Evolutionary conservation across 441 rosid species (phyloP).

Genomic region (Bocquillonia castaneifolia): DNA sequence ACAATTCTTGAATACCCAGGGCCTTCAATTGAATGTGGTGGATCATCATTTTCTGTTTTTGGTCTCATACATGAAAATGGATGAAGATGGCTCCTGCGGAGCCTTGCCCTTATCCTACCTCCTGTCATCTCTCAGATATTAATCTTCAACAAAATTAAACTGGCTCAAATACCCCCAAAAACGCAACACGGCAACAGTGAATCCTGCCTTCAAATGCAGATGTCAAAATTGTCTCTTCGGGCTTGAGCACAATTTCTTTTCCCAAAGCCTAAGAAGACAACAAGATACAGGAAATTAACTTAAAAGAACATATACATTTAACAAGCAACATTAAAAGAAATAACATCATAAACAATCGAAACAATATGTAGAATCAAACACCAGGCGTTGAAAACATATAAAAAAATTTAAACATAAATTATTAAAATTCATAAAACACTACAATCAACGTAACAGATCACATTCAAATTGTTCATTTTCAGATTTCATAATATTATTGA

Average conservation of each 20-base stretch:
- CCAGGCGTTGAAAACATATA: conserved; percentile 6
- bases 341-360: neutral
- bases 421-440: conserved; percentile 21
- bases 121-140: conserved; percentile 44
- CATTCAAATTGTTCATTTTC: conserved; percentile 4
- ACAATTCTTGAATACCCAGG: conserved; percentile 72
- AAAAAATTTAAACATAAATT: neutral
- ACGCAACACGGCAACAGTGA: conserved; percentile 15
- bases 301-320: conserved; percentile 2
- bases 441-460: conserved; percentile 1
- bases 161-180: conserved; percentile 22
- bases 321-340: conserved; percentile 12
- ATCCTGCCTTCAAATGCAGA: conserved; percentile 27
- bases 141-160: conserved; percentile 19
- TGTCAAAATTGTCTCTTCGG: conserved; percentile 15
- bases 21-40: conserved; percentile 58
- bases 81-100: conserved; percentile 68
- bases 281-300: conserved; percentile 18
- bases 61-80: conserved; percentile 80
- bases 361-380: neutral
- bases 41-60: conserved; percentile 38
- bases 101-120: conserved; percentile 67
- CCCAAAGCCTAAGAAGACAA: conserved; percentile 27
- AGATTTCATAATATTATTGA: conserved; percentile 16
- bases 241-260: conserved; percentile 19